Evolutionary conservation across 1,284 basidiomycete species (phyloP).

Genomic region (Tetrapyrgos nigripes): DNA sequence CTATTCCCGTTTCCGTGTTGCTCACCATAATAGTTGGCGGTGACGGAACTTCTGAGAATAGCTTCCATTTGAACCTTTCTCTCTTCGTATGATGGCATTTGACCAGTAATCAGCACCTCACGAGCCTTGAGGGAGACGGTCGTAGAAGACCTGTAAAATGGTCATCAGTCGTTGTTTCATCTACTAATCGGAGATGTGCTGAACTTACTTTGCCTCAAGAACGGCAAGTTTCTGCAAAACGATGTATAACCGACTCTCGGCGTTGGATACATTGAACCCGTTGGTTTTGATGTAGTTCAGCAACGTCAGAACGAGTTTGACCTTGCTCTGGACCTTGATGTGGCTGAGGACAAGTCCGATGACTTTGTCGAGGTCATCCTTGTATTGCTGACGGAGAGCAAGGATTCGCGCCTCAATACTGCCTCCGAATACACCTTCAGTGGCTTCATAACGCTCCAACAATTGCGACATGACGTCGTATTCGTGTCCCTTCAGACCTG

Average conservation of each 20-base stretch:
- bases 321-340: slow-evolving; percentile 94
- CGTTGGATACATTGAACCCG: slow-evolving; percentile 74
- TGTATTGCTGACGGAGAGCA: slow-evolving; percentile 89
- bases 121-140: slow-evolving; percentile 95
- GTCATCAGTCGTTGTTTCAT: background rate
- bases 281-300: slow-evolving; percentile 89
- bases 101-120: slow-evolving; percentile 95
- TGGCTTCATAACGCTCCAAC: slow-evolving; percentile 78
- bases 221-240: slow-evolving; percentile 83
- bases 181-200: slow-evolving; percentile 1
- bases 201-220: slow-evolving; percentile 84
- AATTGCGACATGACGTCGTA: slow-evolving; percentile 76
- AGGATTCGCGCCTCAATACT: slow-evolving; percentile 94
- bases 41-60: slow-evolving; percentile 89
- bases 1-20: slow-evolving; percentile 59
- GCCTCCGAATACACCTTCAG: slow-evolving; percentile 92
- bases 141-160: slow-evolving; percentile 73
- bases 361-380: slow-evolving; percentile 92
- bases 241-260: slow-evolving; percentile 72
- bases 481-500: slow-evolving; percentile 90
- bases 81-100: slow-evolving; percentile 97
- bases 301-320: slow-evolving; percentile 85
- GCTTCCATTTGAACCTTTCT: slow-evolving; percentile 94
- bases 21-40: slow-evolving; percentile 90
- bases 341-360: slow-evolving; percentile 92